Evolutionary conservation across 2,329 filamentous ascomycete species (phyloP).

Genomic region (Ploettnerulaceae sp.): DNA sequence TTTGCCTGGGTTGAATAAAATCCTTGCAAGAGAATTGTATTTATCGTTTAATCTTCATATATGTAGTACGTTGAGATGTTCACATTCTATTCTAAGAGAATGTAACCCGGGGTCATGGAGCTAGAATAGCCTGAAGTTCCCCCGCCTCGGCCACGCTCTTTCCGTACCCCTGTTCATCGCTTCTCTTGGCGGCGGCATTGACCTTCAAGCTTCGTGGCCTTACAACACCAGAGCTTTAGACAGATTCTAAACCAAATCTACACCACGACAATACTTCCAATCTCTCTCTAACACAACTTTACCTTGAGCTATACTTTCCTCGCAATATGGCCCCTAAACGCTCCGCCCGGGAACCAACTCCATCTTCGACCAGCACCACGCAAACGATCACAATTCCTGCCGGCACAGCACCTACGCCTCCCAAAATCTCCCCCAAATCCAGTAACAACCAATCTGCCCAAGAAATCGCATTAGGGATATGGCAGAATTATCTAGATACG

Average conservation of each 20-base stretch:
- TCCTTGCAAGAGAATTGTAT: neutral
- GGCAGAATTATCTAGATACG: slow-evolving; percentile 70
- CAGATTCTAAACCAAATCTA: slow-evolving; percentile 2
- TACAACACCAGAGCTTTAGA: slow-evolving; percentile 8
- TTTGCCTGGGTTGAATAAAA: neutral
- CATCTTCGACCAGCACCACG: slow-evolving; percentile 21
- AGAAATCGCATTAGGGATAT: slow-evolving; percentile 64
- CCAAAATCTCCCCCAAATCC: slow-evolving; percentile 25
- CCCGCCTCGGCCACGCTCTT: slow-evolving; percentile 8
- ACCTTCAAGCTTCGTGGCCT: slow-evolving; percentile 30
- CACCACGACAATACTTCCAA: slow-evolving; percentile 9
- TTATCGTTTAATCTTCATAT: neutral
- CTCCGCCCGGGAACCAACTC: slow-evolving; percentile 31
- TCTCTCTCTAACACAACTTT: slow-evolving; percentile 9
- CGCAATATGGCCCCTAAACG: slow-evolving; percentile 47
- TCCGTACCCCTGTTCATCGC: slow-evolving; percentile 10
- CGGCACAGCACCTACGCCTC: slow-evolving; percentile 27
- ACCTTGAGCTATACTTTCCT: slow-evolving; percentile 5
- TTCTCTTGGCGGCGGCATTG: slow-evolving; percentile 15
- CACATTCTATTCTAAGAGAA: slow-evolving; percentile 1
- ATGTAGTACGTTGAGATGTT: slow-evolving; percentile 5
- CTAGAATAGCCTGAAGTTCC: slow-evolving; percentile 6
- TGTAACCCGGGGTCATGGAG: slow-evolving; percentile 2
- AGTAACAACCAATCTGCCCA: slow-evolving; percentile 27
- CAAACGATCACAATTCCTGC: slow-evolving; percentile 25